Evolutionary conservation across 164 flowering plant species (phyloP).

Genomic region (Vitis vinifera): DNA sequence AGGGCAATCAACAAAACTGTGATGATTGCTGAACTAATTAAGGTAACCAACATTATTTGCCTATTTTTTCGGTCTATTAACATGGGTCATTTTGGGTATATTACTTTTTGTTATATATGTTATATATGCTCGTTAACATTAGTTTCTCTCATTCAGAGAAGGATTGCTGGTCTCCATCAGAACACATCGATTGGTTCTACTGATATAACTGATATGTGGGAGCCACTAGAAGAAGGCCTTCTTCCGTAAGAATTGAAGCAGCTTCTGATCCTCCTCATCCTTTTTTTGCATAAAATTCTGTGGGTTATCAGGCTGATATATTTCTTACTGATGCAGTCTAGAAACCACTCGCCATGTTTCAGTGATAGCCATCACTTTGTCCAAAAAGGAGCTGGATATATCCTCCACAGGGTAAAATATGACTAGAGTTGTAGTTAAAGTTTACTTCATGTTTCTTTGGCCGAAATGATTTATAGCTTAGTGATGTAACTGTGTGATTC

Average conservation of each 20-base stretch:
- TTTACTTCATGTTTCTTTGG: not conserved
- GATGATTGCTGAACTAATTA: conserved; percentile 60
- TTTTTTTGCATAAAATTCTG: not conserved
- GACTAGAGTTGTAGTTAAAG: not conserved
- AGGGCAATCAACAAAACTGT: conserved; percentile 73
- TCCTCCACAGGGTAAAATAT: conserved; percentile 32
- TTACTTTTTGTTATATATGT: not conserved
- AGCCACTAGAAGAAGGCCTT: conserved; percentile 47
- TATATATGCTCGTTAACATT: not conserved
- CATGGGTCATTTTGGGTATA: no score
- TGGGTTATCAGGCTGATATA: not conserved
- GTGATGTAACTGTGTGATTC: not conserved
- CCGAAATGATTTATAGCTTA: not conserved
- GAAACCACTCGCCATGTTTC: conserved; percentile 44
- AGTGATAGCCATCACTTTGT: conserved; percentile 32
- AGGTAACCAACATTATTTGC: conserved; percentile 23
- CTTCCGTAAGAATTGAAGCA: conserved; percentile 27
- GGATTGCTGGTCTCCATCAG: conserved; percentile 37
- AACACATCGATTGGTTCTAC: conserved; percentile 30
- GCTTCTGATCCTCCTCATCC: not conserved
- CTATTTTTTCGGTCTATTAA: not conserved
- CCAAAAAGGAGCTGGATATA: conserved; percentile 31
- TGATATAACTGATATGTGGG: conserved; percentile 41
- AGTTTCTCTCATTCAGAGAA: conserved; percentile 16
- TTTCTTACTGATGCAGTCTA: conserved; percentile 20